phyloP scores from a whole-genome alignment of 2,329 filamentous ascomycete genomes.

The Kalaharituber pfeilii region DNA sequence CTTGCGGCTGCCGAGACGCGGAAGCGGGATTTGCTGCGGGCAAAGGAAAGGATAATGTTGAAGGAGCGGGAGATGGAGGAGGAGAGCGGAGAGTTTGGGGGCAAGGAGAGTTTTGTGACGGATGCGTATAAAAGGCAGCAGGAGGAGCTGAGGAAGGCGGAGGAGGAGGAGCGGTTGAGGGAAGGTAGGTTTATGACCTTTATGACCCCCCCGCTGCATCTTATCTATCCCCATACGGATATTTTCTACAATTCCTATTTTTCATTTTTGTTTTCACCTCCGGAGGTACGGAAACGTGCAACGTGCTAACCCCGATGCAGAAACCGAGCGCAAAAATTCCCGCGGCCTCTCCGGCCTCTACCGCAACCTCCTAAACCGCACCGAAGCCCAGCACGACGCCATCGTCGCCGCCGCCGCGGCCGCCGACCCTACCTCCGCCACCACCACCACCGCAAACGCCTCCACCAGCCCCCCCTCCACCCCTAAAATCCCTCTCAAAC shows the following conservation, averaged over 20 bases:
- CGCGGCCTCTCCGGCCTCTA: conserved; percentile 68
- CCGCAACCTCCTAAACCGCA: conserved; percentile 51
- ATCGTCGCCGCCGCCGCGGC: conserved; percentile 50
- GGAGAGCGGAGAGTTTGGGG: conserved; percentile 63
- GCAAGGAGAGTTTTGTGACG: conserved; percentile 75
- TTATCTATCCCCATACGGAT: no score
- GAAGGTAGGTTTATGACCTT: no score
- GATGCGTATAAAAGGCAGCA: conserved; percentile 68
- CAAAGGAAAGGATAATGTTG: conserved; percentile 63
- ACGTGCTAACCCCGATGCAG: conserved; percentile 17
- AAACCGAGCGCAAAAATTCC: conserved; percentile 47
- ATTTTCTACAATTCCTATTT: no score
- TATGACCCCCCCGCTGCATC: no score
- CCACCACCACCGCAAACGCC: no score
- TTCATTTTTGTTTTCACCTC: neutral
- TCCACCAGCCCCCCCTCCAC: no score
- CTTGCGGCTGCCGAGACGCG: conserved; percentile 56
- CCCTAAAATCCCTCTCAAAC: no score
- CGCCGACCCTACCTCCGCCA: no score
- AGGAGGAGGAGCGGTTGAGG: conserved; percentile 50
- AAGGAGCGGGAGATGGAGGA: conserved; percentile 60
- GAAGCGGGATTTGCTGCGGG: conserved; percentile 60
- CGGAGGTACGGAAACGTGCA: neutral
- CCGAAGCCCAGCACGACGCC: conserved; percentile 52
- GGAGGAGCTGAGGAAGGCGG: conserved; percentile 51